Evolutionary conservation across 768 basidiomycete species (phyloP), one percentile per base, ranked within the genome.

Genomic region (Cyathus striatus): DNA sequence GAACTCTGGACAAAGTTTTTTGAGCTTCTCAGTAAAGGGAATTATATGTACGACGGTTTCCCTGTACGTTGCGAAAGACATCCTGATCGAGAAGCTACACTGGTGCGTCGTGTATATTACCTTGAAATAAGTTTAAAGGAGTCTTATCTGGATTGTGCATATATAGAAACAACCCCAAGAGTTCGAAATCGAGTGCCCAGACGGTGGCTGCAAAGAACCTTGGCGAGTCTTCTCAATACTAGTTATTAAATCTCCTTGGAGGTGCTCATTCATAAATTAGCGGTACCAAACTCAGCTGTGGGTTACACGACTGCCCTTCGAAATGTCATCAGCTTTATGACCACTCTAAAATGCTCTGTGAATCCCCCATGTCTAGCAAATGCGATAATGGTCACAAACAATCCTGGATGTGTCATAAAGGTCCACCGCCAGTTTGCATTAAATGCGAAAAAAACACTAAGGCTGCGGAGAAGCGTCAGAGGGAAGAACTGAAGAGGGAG

Each of bases 1-100:
- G 66, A 70, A 1, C 25, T 83, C 0, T 86, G 83, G 83, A 52
- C 34, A 0, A 57, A 58, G 6, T 64, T 85, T 5, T 69, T 86
- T 45, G 53, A 53, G 3, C 50, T 79, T 38, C 54, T 86, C 13
- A 53, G 53, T 33, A 39, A 54, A 2, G 64, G 63, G 1, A 61
- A 66, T 0, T 67, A 83, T 45, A 52, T 85, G 4, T 81, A 77
- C 43, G 60, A 72, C 17, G 85, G 85, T 0, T 63, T 86, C 22
- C 84, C 84, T 6, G 60, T 76, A 25, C 59, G 58, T 49, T 86
- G 84, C 49, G 69, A 79, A 41, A 67, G 71, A 1, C 84, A 86
- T 56, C 71, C 72, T 0, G 55, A 62, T 44, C 59, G 54, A 1
- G 69, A 49, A 0, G 61, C 59, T 0, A 22, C 73, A n/a, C n/a